Base-by-base conservation (phyloP, 2,329 filamentous ascomycete species). In the Hymenoscyphus scutula region DNA sequence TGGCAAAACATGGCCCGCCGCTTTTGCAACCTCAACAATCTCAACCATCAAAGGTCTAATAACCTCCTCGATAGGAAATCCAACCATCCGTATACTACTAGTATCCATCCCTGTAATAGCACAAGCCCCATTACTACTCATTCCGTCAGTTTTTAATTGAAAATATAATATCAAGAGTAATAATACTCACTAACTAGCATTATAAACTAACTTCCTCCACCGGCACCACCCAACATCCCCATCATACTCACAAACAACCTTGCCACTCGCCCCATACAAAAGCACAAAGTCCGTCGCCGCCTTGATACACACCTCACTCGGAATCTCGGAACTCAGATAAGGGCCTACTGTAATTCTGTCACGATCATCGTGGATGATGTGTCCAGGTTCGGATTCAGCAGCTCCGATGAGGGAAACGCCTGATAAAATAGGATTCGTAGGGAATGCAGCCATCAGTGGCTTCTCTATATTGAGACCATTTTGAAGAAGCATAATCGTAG, bases 11-110 rank as follows among this genome's bases (percentile, higher is more conserved):
- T 67, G 57, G 8, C 70, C 70, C 5, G 63, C 64, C 15, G 63
- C 67, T 55, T 65, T 68, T 1, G 71, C 71, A 64, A 72, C 69
- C 7, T 55, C 59, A 58, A 64, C 59, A 10, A 74, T 65, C 55
- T 73, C 72, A 38, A 63, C 30, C 72, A 74, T 74, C 48, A 71
- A 56, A 2, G 71, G 70, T 23, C 70, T 58, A 1, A 73, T 64
- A n/a, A 74, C 63, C 55, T 67, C 64, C 29, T 72, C 68, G 51
- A 72, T 68, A 64, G 76, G 74, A 32, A 72, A 74, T 25, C 67
- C 63, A 15, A 62, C 64, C n/a, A 67, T 64, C 19, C 69, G 58
- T 61, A 71, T 67, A 27, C 65, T 41, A 27, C 62, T 62, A 15
- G 69, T 69, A 58, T 71, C 68, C 66, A 71, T 70, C 5, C 64